A percentile compares a stretch with the other conserved stretches of the same genome.
Conservation (phyloP, 108 stramenopile genomes). For the Mediolabrus comicus region DNA sequence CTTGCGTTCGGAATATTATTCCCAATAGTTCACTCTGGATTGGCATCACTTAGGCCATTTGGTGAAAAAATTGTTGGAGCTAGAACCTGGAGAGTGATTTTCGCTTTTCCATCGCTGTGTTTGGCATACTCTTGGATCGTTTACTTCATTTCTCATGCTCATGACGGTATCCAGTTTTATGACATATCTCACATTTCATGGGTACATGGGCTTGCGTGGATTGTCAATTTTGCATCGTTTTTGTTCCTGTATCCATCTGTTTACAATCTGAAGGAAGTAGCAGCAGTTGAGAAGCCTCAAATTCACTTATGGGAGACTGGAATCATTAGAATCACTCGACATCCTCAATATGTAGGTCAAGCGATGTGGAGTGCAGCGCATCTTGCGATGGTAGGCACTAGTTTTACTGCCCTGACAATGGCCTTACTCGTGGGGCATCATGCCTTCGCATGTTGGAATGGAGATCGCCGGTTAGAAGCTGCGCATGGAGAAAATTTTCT, state of each 20-base stretch:
- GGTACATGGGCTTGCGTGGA: slow-evolving; percentile 65
- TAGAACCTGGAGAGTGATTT: slow-evolving; percentile 90
- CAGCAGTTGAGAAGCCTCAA: slow-evolving; percentile 80
- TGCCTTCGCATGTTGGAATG: slow-evolving; percentile 91
- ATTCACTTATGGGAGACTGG: slow-evolving; percentile 95
- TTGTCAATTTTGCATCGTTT: slow-evolving; percentile 82
- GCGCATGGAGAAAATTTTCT: slow-evolving; percentile 84
- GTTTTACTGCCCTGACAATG: slow-evolving; percentile 79
- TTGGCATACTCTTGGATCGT: slow-evolving; percentile 90
- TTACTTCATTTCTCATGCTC: slow-evolving; percentile 93
- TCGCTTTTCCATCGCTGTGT: slow-evolving; percentile 87
- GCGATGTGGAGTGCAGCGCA: slow-evolving; percentile 93
- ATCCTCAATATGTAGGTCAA: slow-evolving; percentile 95
- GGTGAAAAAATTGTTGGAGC: slow-evolving; percentile 91
- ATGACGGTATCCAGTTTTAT: slow-evolving; percentile 91
- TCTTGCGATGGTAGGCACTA: slow-evolving; percentile 86
- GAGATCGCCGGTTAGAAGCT: slow-evolving; percentile 84
- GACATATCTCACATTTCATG: slow-evolving; percentile 60
- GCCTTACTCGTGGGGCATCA: slow-evolving; percentile 90
- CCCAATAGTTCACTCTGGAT: slow-evolving; percentile 90
- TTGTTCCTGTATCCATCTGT: slow-evolving; percentile 93
- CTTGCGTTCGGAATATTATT: slow-evolving; percentile 80
- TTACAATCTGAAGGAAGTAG: slow-evolving; percentile 95
- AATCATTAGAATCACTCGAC: slow-evolving; percentile 92
- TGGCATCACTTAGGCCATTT: slow-evolving; percentile 89